phyloP scores from a whole-genome alignment of 1,284 basidiomycete species.

The Trichosporon faecale region DNA sequence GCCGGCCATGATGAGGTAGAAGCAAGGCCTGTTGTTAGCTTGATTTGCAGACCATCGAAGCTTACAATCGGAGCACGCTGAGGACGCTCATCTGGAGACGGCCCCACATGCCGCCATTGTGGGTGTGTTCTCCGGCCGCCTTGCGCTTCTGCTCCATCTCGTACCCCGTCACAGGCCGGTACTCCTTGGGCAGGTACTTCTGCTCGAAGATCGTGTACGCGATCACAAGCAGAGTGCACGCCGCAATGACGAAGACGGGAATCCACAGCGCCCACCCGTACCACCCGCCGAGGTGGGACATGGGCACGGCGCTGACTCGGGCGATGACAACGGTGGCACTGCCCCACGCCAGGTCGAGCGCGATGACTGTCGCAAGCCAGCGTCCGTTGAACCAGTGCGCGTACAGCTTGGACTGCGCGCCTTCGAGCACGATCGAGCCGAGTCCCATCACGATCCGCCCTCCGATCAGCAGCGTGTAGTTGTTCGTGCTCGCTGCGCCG shows the following conservation, averaged over 20 bases:
- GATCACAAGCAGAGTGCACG: constrained; percentile 22
- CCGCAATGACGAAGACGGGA: constrained; percentile 7
- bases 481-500: constrained; percentile 26
- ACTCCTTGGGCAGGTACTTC: constrained; percentile 29
- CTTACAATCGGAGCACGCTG: constrained; percentile 16
- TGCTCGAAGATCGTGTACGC: constrained; percentile 38
- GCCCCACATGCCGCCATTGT: not conserved
- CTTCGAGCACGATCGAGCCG: constrained; percentile 30
- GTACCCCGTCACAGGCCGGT: constrained; percentile 21
- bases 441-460: constrained; percentile 41
- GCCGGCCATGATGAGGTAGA: constrained; percentile 23
- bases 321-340: constrained; percentile 36
- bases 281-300: constrained; percentile 37
- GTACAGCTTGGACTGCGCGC: constrained; percentile 43
- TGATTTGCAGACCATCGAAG: too few relatives aligned
- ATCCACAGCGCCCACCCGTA: constrained; percentile 47
- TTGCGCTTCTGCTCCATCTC: constrained; percentile 5
- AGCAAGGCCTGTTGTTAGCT: constrained; percentile 11
- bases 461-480: constrained; percentile 37
- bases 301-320: constrained; percentile 38
- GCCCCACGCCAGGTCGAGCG: constrained; percentile 43
- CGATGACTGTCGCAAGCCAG: constrained; percentile 36
- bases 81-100: constrained; percentile 11
- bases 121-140: not conserved
- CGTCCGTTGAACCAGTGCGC: constrained; percentile 45